Percentiles rank a stretch among this genome's conserved stretches.
Conservation (phyloP, 2,329 filamentous ascomycete species). For the Stemphylium vesicarium region DNA sequence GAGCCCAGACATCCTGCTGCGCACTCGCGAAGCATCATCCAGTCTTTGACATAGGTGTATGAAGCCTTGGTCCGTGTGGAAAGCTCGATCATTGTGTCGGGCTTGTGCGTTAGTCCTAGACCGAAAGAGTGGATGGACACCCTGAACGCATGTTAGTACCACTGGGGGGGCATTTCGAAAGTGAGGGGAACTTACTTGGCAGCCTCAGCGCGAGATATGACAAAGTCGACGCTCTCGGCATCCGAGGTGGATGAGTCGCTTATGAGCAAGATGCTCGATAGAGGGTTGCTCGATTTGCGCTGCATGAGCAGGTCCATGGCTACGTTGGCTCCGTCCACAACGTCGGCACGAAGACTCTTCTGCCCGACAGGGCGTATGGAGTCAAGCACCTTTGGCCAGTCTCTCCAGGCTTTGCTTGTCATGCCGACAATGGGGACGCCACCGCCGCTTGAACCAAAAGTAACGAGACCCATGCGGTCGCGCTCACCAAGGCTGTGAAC, state of each 20-base stretch:
- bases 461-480: conserved; percentile 96
- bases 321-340: conserved; percentile 96
- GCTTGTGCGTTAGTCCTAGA: conserved; percentile 94
- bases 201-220: conserved; percentile 93
- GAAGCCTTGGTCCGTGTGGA: conserved; percentile 95
- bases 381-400: conserved; percentile 84
- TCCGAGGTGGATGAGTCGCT: conserved; percentile 97
- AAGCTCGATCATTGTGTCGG: conserved; percentile 97
- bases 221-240: conserved; percentile 94
- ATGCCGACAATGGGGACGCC: conserved; percentile 96
- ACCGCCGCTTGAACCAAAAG: conserved; percentile 92
- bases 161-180: not conserved
- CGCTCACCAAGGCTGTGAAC: conserved; percentile 87
- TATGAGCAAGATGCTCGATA: conserved; percentile 94
- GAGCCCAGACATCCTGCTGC: conserved; percentile 90
- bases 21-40: conserved; percentile 99
- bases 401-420: conserved; percentile 92
- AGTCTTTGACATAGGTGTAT: conserved; percentile 98
- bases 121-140: conserved; percentile 97
- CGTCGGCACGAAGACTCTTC: conserved; percentile 94
- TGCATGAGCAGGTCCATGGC: conserved; percentile 99
- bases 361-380: conserved; percentile 93
- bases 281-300: conserved; percentile 91
- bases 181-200: conserved; percentile 73
- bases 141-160: conserved; percentile 53